Evolutionary conservation across 371 early-diverging fungal genomes (phyloP).

Genomic region (Mortierella sp.): DNA sequence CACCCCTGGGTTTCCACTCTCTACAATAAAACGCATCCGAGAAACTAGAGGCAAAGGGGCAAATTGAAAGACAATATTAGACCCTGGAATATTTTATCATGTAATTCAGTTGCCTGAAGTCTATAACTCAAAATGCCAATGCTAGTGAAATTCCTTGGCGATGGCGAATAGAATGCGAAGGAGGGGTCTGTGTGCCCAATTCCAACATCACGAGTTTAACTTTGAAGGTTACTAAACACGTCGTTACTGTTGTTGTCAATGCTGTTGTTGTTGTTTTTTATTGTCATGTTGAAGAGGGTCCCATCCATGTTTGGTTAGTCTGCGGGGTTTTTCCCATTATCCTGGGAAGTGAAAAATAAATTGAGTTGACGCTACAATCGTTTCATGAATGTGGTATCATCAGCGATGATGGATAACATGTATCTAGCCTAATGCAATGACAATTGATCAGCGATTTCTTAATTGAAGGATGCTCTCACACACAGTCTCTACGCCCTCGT

Average conservation of each 20-base stretch:
- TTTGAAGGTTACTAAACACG: background rate
- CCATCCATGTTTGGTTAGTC: background rate
- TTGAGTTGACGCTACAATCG: too few species aligned
- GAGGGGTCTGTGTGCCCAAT: background rate
- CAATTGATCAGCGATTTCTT: too few species aligned
- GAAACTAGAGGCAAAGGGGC: too few species aligned
- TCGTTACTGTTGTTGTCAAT: background rate
- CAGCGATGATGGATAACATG: too few species aligned
- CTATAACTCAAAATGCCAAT: background rate
- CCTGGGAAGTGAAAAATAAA: background rate
- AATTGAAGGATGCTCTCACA: too few species aligned
- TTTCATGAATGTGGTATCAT: too few species aligned
- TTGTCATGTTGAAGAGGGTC: background rate
- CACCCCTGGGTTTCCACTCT: background rate
- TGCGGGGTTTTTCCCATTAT: background rate
- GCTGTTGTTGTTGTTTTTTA: background rate
- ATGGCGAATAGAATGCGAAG: background rate
- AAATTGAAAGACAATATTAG: too few species aligned
- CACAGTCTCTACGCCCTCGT: too few species aligned
- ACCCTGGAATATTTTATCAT: background rate
- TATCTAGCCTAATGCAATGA: too few species aligned
- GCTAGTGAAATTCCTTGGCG: background rate
- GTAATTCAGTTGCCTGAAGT: background rate
- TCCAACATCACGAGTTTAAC: constrained; percentile 2
- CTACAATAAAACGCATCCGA: too few species aligned